These are phyloP conservation scores for Centrapalus pauciflorus DNA, from an alignment of 129 eudicot genomes.

Conservation along the genomic window DNA sequence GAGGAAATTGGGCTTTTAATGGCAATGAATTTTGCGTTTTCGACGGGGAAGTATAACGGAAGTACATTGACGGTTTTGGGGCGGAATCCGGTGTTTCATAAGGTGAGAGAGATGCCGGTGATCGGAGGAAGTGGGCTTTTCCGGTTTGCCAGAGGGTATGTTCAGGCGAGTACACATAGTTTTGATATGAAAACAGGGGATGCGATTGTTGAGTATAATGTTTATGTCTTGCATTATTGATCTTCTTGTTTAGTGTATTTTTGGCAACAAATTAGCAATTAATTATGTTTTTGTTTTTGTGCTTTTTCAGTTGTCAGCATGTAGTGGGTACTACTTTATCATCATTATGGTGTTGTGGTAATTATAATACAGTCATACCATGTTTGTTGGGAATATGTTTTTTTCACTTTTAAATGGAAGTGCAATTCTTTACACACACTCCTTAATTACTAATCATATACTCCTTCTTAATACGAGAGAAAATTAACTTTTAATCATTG, in stretches of 20 bases:
- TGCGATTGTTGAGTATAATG: constrained; percentile 66
- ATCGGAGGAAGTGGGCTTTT: constrained; percentile 70
- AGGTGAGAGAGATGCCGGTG: constrained; percentile 76
- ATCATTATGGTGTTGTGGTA: not conserved
- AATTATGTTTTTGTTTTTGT: not conserved
- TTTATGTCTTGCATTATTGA: constrained; percentile 64
- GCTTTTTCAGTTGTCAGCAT: not conserved
- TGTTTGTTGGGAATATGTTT: too few relatives aligned
- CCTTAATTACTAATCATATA: too few relatives aligned
- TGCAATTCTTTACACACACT: too few relatives aligned
- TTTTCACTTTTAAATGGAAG: too few relatives aligned
- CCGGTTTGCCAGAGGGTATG: constrained; percentile 68
- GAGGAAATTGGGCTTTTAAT: constrained; percentile 48
- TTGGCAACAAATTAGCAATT: not conserved
- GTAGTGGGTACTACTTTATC: not conserved
- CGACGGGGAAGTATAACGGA: constrained; percentile 59
- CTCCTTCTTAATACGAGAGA: too few relatives aligned
- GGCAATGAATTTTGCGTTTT: constrained; percentile 60
- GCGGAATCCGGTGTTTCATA: constrained; percentile 43
- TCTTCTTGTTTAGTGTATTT: not conserved
- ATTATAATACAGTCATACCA: too few relatives aligned
- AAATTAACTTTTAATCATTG: too few relatives aligned
- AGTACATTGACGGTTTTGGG: constrained; percentile 57
- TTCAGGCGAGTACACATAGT: constrained; percentile 44
- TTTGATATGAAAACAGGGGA: constrained; percentile 42